Percentiles rank a stretch among this genome's conserved stretches.
Conservation (phyloP, 139 green algal species). For the Coelastrella sp. region DNA sequence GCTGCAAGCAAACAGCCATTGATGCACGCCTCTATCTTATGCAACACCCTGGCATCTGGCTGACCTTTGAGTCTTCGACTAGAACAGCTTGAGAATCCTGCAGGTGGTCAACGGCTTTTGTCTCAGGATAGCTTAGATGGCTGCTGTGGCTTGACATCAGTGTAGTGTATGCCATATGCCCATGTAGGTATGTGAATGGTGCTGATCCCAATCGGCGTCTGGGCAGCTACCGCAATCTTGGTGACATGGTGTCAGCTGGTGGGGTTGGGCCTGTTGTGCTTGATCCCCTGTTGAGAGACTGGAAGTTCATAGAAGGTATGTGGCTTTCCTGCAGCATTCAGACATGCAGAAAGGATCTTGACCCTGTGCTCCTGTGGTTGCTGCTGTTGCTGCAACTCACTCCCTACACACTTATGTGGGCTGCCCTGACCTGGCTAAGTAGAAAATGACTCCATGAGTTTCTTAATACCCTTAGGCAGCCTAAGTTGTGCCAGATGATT, state of each 20-base stretch:
- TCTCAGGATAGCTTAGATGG: neutral
- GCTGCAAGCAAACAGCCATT: neutral
- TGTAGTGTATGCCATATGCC: neutral
- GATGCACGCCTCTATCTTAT: neutral
- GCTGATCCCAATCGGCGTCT: constrained; percentile 36
- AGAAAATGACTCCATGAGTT: too few species aligned
- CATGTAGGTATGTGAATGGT: constrained; percentile 45
- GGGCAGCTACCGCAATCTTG: constrained; percentile 31
- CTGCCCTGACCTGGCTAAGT: too few species aligned
- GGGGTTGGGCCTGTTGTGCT: neutral
- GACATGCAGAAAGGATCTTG: neutral
- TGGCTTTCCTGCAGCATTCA: neutral
- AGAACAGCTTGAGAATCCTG: too few species aligned
- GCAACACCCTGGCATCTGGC: neutral
- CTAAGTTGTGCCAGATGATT: neutral
- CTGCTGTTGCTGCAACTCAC: neutral
- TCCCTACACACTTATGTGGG: neutral
- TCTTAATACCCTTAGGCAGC: too few species aligned
- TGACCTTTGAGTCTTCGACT: too few species aligned
- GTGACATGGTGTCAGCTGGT: neutral
- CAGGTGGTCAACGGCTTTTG: too few species aligned
- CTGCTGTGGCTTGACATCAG: neutral
- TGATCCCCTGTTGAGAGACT: neutral
- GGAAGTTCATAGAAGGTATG: neutral
- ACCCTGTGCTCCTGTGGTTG: neutral